Evolutionary conservation across 2,329 filamentous ascomycete species (phyloP).

Genomic region (Colletotrichum liriopes): DNA sequence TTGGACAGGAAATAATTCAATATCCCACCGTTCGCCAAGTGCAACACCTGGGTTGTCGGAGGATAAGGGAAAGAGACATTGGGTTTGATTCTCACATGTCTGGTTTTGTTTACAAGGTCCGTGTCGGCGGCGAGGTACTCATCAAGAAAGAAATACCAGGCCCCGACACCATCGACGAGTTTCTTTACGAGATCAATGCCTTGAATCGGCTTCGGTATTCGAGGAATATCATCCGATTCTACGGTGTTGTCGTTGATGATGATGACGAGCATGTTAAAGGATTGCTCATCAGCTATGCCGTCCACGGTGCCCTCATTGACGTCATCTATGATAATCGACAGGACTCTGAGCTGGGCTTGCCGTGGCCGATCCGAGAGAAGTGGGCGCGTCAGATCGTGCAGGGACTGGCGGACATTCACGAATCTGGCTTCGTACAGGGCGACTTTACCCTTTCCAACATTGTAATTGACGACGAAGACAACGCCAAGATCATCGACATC

Average conservation of each 20-base stretch:
- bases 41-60: conserved; percentile 78
- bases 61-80: conserved; percentile 81
- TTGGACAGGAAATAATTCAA: conserved; percentile 81
- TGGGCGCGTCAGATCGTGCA: conserved; percentile 95
- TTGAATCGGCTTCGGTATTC: conserved; percentile 84
- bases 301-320: conserved; percentile 90
- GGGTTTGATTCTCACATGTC: conserved; percentile 94
- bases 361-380: conserved; percentile 82
- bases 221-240: conserved; percentile 85
- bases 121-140: conserved; percentile 75
- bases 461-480: conserved; percentile 86
- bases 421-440: conserved; percentile 95
- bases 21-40: conserved; percentile 84
- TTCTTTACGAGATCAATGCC: conserved; percentile 97
- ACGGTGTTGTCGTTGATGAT: conserved; percentile 91
- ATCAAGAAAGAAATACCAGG: conserved; percentile 99
- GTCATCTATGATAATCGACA: conserved; percentile 86
- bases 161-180: conserved; percentile 95
- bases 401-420: conserved; percentile 93
- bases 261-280: conserved; percentile 83
- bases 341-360: conserved; percentile 66
- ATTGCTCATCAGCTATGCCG: conserved; percentile 89
- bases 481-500: conserved; percentile 98
- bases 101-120: conserved; percentile 97
- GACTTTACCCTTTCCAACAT: conserved; percentile 99